Percentiles rank a stretch among this genome's conserved stretches.
Conservation (phyloP, 148 eudicot genomes). For the Bassia scoparia region DNA sequence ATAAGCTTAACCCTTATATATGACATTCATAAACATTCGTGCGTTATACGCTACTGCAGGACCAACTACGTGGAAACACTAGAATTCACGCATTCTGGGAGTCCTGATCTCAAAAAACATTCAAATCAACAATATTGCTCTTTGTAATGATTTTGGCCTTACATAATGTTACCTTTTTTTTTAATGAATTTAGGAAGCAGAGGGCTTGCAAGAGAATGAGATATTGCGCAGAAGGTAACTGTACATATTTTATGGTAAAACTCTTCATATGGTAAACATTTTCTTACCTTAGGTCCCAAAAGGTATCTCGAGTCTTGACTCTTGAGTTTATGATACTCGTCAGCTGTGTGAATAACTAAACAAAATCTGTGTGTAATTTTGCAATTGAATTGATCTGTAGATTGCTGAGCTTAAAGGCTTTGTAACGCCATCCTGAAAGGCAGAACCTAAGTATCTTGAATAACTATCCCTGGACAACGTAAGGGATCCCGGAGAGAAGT, state of each 20-base stretch:
- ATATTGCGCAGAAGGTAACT: slow-evolving; percentile 58
- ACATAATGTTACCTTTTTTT: background rate
- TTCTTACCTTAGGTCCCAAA: no score
- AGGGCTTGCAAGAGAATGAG: slow-evolving; percentile 64
- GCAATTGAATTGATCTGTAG: slow-evolving; percentile 28
- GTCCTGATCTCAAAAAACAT: background rate
- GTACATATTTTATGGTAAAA: no score
- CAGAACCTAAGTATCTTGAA: slow-evolving; percentile 38
- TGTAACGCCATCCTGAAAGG: slow-evolving; percentile 29
- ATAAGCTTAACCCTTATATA: background rate
- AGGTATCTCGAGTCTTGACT: no score
- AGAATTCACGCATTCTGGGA: slow-evolving; percentile 46
- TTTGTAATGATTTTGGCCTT: background rate
- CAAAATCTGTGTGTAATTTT: background rate
- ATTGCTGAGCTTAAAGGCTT: slow-evolving; percentile 56
- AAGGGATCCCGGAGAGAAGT: slow-evolving; percentile 26
- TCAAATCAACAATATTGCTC: background rate
- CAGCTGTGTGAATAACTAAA: no score
- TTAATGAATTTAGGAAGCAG: slow-evolving; percentile 48
- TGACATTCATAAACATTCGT: background rate
- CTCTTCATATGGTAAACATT: no score
- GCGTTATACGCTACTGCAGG: slow-evolving; percentile 37
- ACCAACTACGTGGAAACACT: slow-evolving; percentile 55
- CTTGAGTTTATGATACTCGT: no score
- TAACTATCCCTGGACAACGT: slow-evolving; percentile 30